Conservation (phyloP, 306 rosid genomes). For the Gynostemma pentaphyllum region DNA sequence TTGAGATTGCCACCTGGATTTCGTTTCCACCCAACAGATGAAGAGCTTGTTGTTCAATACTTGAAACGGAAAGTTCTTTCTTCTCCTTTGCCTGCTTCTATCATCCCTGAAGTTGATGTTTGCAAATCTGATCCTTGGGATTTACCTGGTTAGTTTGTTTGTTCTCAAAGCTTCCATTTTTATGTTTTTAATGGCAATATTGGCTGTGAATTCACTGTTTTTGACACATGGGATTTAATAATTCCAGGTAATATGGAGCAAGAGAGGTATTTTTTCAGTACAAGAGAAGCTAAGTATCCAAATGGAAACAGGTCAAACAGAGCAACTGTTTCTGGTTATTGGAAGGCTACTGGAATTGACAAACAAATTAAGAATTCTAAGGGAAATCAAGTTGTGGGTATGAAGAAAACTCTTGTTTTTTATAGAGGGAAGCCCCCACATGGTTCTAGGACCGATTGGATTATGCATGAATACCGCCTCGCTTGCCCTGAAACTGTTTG, state of each 20-base stretch:
- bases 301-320: constrained; percentile 92
- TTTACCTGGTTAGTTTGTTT: constrained; percentile 58
- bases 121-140: constrained; percentile 99
- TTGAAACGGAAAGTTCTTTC: constrained; percentile 68
- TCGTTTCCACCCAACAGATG: constrained; percentile 91
- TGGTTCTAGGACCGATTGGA: constrained; percentile 89
- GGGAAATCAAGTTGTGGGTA: constrained; percentile 49
- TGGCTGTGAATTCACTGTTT: background rate
- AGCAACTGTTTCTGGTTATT: constrained; percentile 78
- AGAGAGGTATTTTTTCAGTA: constrained; percentile 92
- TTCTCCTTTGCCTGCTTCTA: constrained; percentile 74
- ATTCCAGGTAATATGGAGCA: constrained; percentile 56
- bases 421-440: constrained; percentile 84
- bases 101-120: constrained; percentile 80
- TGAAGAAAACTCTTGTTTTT: constrained; percentile 93
- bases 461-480: constrained; percentile 97
- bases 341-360: constrained; percentile 97
- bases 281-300: constrained; percentile 82
- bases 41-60: constrained; percentile 80
- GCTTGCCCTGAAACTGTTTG: constrained; percentile 11
- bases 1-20: constrained; percentile 87
- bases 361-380: constrained; percentile 43
- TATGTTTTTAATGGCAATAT: background rate
- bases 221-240: background rate
- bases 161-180: background rate